Conservation (phyloP, 768 basidiomycete genomes). For the Trametes meyenii region DNA sequence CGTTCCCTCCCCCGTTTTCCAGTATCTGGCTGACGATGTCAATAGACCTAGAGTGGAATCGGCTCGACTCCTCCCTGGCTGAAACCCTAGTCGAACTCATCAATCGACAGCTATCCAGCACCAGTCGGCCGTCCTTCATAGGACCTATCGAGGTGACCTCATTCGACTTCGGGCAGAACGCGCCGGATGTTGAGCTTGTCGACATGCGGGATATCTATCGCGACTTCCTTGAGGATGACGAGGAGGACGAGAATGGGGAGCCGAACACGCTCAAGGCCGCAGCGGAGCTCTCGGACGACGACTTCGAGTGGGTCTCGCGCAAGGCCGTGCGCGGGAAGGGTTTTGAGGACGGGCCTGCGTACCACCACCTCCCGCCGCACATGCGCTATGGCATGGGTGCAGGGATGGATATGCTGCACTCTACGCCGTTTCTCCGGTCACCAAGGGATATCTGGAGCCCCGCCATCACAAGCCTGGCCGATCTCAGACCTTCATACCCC, state of each 20-base stretch:
- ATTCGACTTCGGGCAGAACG: slow-evolving; percentile 81
- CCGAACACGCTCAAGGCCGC: slow-evolving; percentile 6
- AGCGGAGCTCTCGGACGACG: slow-evolving; percentile 66
- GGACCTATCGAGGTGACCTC: slow-evolving; percentile 88
- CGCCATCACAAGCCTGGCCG: slow-evolving; percentile 29
- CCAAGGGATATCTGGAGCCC: slow-evolving; percentile 46
- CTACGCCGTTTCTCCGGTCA: slow-evolving; percentile 51
- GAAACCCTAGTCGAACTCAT: slow-evolving; percentile 70
- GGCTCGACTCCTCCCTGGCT: slow-evolving; percentile 75
- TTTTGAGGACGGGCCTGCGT: slow-evolving; percentile 56
- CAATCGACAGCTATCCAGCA: slow-evolving; percentile 73
- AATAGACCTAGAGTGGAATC: slow-evolving; percentile 92
- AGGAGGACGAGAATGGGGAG: slow-evolving; percentile 48
- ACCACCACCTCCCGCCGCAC: slow-evolving; percentile 75
- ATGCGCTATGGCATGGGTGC: slow-evolving; percentile 65
- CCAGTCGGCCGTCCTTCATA: slow-evolving; percentile 88
- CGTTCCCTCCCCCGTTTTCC: neutral
- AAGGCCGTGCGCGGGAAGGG: slow-evolving; percentile 55
- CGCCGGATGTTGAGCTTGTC: slow-evolving; percentile 87
- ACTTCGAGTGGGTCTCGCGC: slow-evolving; percentile 81
- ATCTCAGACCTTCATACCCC: slow-evolving; percentile 32
- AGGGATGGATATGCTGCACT: slow-evolving; percentile 60
- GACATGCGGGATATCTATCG: slow-evolving; percentile 93
- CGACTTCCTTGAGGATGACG: slow-evolving; percentile 85
- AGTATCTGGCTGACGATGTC: slow-evolving; percentile 58